Evolutionary conservation across 768 basidiomycete genomes (phyloP).

Genomic region (Boletus speciosus): DNA sequence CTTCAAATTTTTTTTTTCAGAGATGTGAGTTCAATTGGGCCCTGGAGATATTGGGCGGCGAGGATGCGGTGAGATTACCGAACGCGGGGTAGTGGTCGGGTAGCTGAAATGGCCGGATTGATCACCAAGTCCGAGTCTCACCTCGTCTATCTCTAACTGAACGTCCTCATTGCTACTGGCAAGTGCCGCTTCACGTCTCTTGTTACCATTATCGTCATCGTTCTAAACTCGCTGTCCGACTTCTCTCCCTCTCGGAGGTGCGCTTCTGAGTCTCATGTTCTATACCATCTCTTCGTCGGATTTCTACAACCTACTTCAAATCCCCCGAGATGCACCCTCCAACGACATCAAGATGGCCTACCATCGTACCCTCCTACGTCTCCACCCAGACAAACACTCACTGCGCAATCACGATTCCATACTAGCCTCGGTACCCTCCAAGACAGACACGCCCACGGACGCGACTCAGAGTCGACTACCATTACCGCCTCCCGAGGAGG

Average conservation of each 20-base stretch:
- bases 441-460: too few relatives aligned
- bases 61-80: too few relatives aligned
- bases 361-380: constrained; percentile 57
- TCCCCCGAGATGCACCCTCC: constrained; percentile 46
- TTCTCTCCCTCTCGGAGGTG: too few relatives aligned
- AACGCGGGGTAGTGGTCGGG: neutral
- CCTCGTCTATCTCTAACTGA: constrained; percentile 16
- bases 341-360: constrained; percentile 68
- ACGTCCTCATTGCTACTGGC: constrained; percentile 12
- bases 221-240: too few relatives aligned
- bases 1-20: too few relatives aligned
- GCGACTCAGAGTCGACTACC: neutral
- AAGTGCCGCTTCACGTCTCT: constrained; percentile 3
- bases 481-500: neutral
- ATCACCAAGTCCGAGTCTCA: constrained; percentile 27
- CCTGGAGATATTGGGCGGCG: too few relatives aligned
- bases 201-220: too few relatives aligned
- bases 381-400: constrained; percentile 60
- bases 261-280: neutral
- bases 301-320: constrained; percentile 58
- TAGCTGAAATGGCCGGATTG: constrained; percentile 4
- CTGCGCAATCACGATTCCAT: constrained; percentile 14
- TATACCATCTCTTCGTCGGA: constrained; percentile 27
- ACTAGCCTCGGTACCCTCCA: too few relatives aligned
- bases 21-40: too few relatives aligned